Base-by-base conservation (phyloP, 2,329 filamentous ascomycete species). In the Trichoderma sp. region DNA sequence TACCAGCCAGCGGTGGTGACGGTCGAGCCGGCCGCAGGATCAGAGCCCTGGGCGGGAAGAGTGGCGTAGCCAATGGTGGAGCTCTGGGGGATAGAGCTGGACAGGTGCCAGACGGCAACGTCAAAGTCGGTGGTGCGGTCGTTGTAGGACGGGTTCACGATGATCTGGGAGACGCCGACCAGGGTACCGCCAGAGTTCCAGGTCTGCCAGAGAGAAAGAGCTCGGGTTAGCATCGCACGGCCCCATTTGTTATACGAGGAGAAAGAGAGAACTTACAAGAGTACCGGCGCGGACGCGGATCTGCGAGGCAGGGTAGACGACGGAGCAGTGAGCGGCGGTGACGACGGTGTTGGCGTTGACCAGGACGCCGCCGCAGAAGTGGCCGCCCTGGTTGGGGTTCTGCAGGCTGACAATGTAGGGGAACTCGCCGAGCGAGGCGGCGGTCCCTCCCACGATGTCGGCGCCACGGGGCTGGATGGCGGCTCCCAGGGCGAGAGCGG, bases 261-360 rank as follows among this genome's bases (percentile, higher is more conserved):
- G 24, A 39, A 39, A 9, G 3, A 34, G 9, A 9, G 3, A 48
- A 66, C 71, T 41, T 67, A 72, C 72, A 9, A 69, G 60, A 41
- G 68, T 69, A 19, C 74, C 74, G 26, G 72, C 74, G 52, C 74
- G 74, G 67, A 75, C 67, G 7, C 45, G 57, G 61, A 74, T 68
- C 28, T 21, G 12, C 7, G 62, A 58, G 34, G 62, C 44, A 19
- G 70, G 61, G 24, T 51, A 50, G 48, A 66, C 45, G 34, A 65
- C 71, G n/a, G 71, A 69, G 68, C 73, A 75, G 67, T 75, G 74
- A n/a, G 69, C 73, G 12, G 74, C 74, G 6, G 74, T 75, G 59
- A 75, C 4, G 63, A 75, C 74, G 19, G 73, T 75, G 66, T 71
- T 69, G 67, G 73, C 70, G 66, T 74, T 73, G 50, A 75, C 26